Base-by-base conservation (phyloP, 2,329 filamentous ascomycete genomes). In the Aspergillus spinulosporus region DNA sequence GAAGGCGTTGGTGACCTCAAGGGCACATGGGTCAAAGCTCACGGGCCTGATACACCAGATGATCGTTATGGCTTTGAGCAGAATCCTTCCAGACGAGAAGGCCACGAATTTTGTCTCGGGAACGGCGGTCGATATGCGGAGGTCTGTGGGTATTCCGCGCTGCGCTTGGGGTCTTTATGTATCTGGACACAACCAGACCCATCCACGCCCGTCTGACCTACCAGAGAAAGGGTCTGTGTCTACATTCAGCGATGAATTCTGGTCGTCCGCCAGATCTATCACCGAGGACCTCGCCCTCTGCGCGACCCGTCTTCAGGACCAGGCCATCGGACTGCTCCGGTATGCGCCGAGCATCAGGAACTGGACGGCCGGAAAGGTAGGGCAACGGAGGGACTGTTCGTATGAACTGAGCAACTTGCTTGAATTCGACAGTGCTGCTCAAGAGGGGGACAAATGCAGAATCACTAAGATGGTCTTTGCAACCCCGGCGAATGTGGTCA, bases 351-450 rank as follows among this genome's bases (percentile, higher is more conserved):
- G 73, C 52, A 70, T 79, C 29, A 62, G 73, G 3, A 62, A 64
- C 6, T 81, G 78, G 78, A 67, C 70, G 3, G 44, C 63, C 6
- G 68, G 67, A 2, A 75, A 78, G 44, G 49, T 79, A 6, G 73
- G 73, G 3, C 61, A 72, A 51, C 56, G 58, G 29, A 67, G 78
- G 28, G 75, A 77, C 40, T 66, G 59, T 12, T 77, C 76, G 4
- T 80, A 75, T 52, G 77, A 79, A 62, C 52, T 81, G 6, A 80
- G 78, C 63, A 81, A 81, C 57, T 49, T 80, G 2, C 70, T 73
- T 31, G 68, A 64, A 2, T 76, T 80, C 59, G 66, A 73, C 47
- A 55, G 31, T 32, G 50, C 31, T 14, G 5, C 15, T 50, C 8
- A 2, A 3, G 32, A 12, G 2, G 7, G 12, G 14, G 12, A 5